phyloP scores from a whole-genome alignment of 2,329 filamentous ascomycete species.

The Hypomyces perniciosus region DNA sequence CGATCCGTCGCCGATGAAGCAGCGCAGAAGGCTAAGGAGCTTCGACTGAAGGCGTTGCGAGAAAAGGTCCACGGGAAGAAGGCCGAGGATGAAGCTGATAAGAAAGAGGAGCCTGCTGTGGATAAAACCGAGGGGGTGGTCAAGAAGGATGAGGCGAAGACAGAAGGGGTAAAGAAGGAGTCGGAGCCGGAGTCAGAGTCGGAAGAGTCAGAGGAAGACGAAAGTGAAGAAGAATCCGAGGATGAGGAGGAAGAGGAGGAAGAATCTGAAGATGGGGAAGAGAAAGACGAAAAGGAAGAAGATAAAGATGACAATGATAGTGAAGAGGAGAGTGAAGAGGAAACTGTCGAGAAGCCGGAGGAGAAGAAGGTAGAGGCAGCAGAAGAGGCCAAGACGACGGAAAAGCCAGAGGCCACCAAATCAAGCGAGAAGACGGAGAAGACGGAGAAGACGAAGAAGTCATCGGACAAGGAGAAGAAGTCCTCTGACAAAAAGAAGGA shows the following conservation, averaged over 20 bases:
- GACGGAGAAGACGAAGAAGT: neutral
- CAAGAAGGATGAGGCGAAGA: conserved; percentile 2
- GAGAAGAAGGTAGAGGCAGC: conserved; percentile 14
- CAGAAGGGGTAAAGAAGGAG: conserved; percentile 2
- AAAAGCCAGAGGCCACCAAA: conserved; percentile 1
- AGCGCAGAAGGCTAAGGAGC: conserved; percentile 57
- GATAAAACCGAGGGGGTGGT: conserved; percentile 6
- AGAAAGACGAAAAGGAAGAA: conserved; percentile 24
- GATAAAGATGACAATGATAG: conserved; percentile 21
- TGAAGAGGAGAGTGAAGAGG: conserved; percentile 16
- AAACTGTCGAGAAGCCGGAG: conserved; percentile 16
- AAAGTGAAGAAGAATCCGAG: conserved; percentile 8
- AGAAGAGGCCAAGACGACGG: conserved; percentile 6
- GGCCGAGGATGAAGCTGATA: conserved; percentile 14
- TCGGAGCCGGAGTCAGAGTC: conserved; percentile 10
- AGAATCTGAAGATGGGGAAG: conserved; percentile 22
- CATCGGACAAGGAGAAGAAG: neutral
- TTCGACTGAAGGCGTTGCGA: conserved; percentile 46
- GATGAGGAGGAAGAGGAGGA: conserved; percentile 14
- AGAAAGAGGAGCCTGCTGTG: conserved; percentile 6
- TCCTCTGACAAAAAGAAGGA: conserved; percentile 12
- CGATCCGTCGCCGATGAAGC: conserved; percentile 59
- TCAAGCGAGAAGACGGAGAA: conserved; percentile 5
- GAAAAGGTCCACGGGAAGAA: conserved; percentile 46
- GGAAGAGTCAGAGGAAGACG: conserved; percentile 11